Conservation (phyloP, 2,329 filamentous ascomycete genomes). For the Helicocarpus griseus region DNA sequence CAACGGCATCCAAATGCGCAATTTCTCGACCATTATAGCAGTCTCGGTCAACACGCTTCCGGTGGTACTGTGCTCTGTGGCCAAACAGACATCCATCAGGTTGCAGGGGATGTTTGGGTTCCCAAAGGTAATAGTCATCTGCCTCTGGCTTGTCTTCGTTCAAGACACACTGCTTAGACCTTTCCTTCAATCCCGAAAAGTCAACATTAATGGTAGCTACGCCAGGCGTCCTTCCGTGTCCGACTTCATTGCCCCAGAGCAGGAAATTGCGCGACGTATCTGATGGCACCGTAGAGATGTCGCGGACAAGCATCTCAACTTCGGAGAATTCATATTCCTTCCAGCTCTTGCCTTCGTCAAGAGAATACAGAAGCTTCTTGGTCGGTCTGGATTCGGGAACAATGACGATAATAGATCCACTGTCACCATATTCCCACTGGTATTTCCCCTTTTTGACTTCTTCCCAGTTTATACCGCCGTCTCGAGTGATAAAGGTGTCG, state of each 20-base stretch:
- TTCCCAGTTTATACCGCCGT: conserved; percentile 85
- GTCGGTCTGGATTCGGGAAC: conserved; percentile 62
- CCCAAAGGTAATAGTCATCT: conserved; percentile 75
- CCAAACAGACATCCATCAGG: conserved; percentile 82
- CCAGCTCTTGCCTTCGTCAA: conserved; percentile 77
- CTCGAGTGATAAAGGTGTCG: conserved; percentile 81
- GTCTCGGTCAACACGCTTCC: conserved; percentile 67
- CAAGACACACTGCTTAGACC: conserved; percentile 53
- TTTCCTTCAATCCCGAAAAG: conserved; percentile 70
- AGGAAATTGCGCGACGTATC: conserved; percentile 87
- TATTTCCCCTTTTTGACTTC: conserved; percentile 78
- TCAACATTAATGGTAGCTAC: conserved; percentile 75
- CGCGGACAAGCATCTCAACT: conserved; percentile 60
- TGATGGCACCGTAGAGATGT: conserved; percentile 80
- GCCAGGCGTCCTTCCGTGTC: conserved; percentile 32
- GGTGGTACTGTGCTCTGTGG: conserved; percentile 77
- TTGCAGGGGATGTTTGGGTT: conserved; percentile 70
- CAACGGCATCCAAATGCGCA: conserved; percentile 59
- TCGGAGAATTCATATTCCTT: conserved; percentile 62
- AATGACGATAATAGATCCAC: conserved; percentile 85
- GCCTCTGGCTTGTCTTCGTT: conserved; percentile 51
- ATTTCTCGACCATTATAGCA: conserved; percentile 77
- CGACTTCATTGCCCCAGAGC: conserved; percentile 63
- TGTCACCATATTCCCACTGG: conserved; percentile 92
- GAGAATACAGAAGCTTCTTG: conserved; percentile 62